Percentiles rank a stretch among this genome's conserved stretches.
phyloP scores from a whole-genome alignment of 106 monocot species.

The Triglochin maritima region DNA sequence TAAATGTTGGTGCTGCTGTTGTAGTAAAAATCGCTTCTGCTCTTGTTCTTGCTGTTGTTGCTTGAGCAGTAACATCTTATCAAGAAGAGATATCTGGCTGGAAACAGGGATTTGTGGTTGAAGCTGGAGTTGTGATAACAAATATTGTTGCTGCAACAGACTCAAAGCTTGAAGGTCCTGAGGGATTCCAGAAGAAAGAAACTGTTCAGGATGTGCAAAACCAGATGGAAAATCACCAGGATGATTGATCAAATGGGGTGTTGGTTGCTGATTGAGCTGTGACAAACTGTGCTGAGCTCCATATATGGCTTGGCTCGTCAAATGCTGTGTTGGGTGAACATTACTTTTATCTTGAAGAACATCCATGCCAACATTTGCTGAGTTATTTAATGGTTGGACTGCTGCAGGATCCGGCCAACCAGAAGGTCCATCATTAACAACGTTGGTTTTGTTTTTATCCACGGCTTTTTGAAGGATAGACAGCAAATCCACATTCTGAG shows the following conservation, averaged over 20 bases:
- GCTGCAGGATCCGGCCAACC: slow-evolving; percentile 39
- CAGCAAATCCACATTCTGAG: slow-evolving; percentile 43
- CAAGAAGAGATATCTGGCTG: slow-evolving; percentile 35
- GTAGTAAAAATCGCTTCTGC: slow-evolving; percentile 29
- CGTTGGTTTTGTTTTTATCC: slow-evolving; percentile 27
- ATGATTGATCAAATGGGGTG: slow-evolving; percentile 30
- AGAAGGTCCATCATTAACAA: slow-evolving; percentile 33
- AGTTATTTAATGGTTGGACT: slow-evolving; percentile 22
- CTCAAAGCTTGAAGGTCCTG: slow-evolving; percentile 56
- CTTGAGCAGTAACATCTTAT: slow-evolving; percentile 51
- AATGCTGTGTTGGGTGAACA: slow-evolving; percentile 35
- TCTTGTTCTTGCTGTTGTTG: slow-evolving; percentile 60
- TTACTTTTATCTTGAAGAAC: slow-evolving; percentile 29
- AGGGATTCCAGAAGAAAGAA: slow-evolving; percentile 43
- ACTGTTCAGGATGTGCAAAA: slow-evolving; percentile 33
- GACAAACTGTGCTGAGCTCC: slow-evolving; percentile 35
- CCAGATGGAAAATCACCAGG: slow-evolving; percentile 24
- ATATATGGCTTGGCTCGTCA: slow-evolving; percentile 26
- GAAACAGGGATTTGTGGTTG: slow-evolving; percentile 41
- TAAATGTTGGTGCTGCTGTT: slow-evolving; percentile 23
- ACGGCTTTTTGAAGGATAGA: slow-evolving; percentile 39
- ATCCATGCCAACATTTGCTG: slow-evolving; percentile 25
- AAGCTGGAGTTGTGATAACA: slow-evolving; percentile 56
- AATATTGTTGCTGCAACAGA: slow-evolving; percentile 69
- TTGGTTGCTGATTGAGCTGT: slow-evolving; percentile 23